Conservation (phyloP, 1,284 basidiomycete genomes). For the Rhodofomes roseus region DNA sequence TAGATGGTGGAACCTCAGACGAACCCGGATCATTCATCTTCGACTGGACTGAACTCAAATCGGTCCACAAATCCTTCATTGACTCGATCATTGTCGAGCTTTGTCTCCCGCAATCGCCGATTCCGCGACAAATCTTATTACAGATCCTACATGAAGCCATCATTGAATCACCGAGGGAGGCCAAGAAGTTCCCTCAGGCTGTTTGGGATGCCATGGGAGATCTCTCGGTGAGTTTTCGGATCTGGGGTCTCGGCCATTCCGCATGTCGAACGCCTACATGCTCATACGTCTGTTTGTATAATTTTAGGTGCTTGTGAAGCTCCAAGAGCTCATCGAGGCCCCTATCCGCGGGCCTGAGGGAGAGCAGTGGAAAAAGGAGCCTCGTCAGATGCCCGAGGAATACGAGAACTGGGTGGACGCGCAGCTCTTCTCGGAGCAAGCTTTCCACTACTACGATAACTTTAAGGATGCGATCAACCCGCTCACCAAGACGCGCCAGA, state of each 20-base stretch:
- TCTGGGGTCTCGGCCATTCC: background rate
- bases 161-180: constrained; percentile 64
- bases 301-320: constrained; percentile 52
- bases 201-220: constrained; percentile 78
- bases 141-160: constrained; percentile 64
- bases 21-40: constrained; percentile 48
- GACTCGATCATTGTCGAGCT: constrained; percentile 79
- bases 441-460: constrained; percentile 43
- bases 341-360: constrained; percentile 52
- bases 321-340: constrained; percentile 58
- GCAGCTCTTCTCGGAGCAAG: constrained; percentile 53
- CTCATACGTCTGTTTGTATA: no score
- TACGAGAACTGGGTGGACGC: constrained; percentile 66
- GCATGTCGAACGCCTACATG: no score
- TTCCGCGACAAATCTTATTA: constrained; percentile 60
- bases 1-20: constrained; percentile 33
- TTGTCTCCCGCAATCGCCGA: constrained; percentile 62
- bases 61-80: constrained; percentile 67
- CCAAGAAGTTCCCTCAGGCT: constrained; percentile 67
- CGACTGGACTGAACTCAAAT: constrained; percentile 55
- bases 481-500: constrained; percentile 43
- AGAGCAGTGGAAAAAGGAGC: constrained; percentile 42
- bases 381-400: constrained; percentile 49
- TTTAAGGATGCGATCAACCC: constrained; percentile 59
- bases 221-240: constrained; percentile 50